Evolutionary conservation across 495 filamentous ascomycete species (phyloP).

Genomic region (Podospora sp.): DNA sequence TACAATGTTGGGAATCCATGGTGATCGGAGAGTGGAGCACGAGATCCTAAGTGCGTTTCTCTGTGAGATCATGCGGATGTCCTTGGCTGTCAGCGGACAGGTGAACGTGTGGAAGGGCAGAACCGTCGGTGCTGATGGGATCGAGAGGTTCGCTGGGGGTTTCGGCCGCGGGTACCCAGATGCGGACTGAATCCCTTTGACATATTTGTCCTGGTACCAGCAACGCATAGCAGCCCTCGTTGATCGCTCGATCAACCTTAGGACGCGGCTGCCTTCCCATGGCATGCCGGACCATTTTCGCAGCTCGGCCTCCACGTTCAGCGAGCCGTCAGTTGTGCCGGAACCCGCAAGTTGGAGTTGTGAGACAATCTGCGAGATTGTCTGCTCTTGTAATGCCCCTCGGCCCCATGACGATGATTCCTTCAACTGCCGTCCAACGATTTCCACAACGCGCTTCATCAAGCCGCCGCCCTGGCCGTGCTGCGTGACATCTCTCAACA

Average conservation of each 20-base stretch:
- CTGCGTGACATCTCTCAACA: conserved; percentile 73
- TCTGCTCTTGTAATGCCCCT: conserved; percentile 63
- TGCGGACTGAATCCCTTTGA: conserved; percentile 60
- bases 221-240: conserved; percentile 75
- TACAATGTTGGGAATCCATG: conserved; percentile 82
- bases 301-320: conserved; percentile 49
- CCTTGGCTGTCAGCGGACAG: conserved; percentile 87
- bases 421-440: conserved; percentile 85
- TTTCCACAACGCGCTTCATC: conserved; percentile 94
- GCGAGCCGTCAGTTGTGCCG: conserved; percentile 27
- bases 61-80: conserved; percentile 94
- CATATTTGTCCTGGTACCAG: conserved; percentile 86
- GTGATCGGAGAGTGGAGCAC: conserved; percentile 77
- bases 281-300: conserved; percentile 71
- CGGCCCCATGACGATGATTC: conserved; percentile 89
- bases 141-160: conserved; percentile 71
- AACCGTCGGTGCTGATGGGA: conserved; percentile 91
- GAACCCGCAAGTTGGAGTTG: conserved; percentile 46
- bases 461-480: conserved; percentile 69
- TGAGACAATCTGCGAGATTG: conserved; percentile 46
- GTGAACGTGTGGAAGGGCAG: conserved; percentile 99
- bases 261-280: conserved; percentile 86
- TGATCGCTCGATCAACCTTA: conserved; percentile 85
- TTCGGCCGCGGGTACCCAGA: conserved; percentile 72
- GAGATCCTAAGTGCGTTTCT: conserved; percentile 93